Evolutionary conservation across 441 rosid species (phyloP).

Genomic region (Pelargonium cotyledonis): DNA sequence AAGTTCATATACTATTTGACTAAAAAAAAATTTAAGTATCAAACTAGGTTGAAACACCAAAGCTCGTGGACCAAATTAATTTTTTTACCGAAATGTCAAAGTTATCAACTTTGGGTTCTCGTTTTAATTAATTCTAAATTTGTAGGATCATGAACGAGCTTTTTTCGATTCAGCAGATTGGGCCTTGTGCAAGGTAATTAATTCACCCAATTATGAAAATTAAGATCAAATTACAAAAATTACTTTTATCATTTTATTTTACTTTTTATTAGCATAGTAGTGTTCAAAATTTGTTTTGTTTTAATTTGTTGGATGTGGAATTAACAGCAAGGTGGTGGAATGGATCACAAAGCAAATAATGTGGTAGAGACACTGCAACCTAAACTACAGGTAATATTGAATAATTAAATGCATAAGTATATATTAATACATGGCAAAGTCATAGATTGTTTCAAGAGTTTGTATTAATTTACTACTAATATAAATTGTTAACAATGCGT

Average conservation of each 20-base stretch:
- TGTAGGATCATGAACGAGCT: conserved; percentile 65
- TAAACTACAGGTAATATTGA: conserved; percentile 45
- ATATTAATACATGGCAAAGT: not conserved
- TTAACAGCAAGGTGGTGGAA: conserved; percentile 56
- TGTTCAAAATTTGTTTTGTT: not conserved
- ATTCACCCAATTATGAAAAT: not conserved
- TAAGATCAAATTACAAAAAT: not conserved
- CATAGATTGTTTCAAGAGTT: not conserved
- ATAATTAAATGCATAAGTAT: not conserved
- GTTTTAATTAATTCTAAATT: no score
- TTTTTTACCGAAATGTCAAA: not conserved
- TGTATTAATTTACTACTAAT: not conserved
- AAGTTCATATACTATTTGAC: no score
- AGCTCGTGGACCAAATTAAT: not conserved
- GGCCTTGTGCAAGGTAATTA: conserved; percentile 62
- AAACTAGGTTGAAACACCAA: no score
- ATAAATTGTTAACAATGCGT: not conserved
- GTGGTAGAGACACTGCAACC: conserved; percentile 58
- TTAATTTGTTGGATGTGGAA: not conserved
- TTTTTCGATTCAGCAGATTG: conserved; percentile 90
- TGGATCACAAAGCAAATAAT: conserved; percentile 35
- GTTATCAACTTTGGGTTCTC: not conserved
- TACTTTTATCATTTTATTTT: no score
- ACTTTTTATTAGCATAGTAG: not conserved
- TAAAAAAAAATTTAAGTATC: no score